Base-by-base conservation (phyloP, 2,329 filamentous ascomycete species). In the Monosporascus sp. region DNA sequence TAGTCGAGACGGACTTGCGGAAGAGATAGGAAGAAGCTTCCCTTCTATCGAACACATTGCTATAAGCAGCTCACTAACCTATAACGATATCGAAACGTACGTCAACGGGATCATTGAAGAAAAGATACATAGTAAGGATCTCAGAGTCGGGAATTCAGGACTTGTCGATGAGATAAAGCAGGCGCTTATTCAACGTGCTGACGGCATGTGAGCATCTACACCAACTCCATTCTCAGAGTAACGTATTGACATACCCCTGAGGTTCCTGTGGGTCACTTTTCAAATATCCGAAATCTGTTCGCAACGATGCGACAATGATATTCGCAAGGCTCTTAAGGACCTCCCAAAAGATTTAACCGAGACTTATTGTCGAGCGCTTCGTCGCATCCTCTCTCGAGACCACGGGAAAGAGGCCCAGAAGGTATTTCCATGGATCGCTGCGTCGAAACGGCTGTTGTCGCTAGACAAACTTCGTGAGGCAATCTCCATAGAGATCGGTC, bases 401-500 rank as follows among this genome's bases (percentile, higher is more conserved):
- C 9, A 31, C 9, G 27, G 66, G 17, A 37, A 56, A 58, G 44
- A 46, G 52, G 50, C 62, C 44, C n/a, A 26, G 31, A 63, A 60
- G 27, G 56, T 67, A 7, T 71, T 73, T 49, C 51, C 53, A 41
- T 72, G 66, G 71, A 58, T 73, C 43, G 60, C 61, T 7, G 63
- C 56, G 27, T 63, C 69, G 2, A 69, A 63, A 53, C 64, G 67
- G 37, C 64, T 64, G 2, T 52, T 76, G 1, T 61, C 59, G 5
- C 60, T 74, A 1, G 58, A 64, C n/a, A 67, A 75, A 54, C 59
- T 76, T 1, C 61, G 58, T 5, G 73, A 76, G 51, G 69, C 66
- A 2, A 63, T 74, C 36, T 58, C 66, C 3, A 64, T 75, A 22
- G 63, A 72, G 44, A 64, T 72, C 37, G 61, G 61, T 20, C 62